Evolutionary conservation across 495 filamentous ascomycete species (phyloP).

Genomic region (Aspergillus taichungensis): DNA sequence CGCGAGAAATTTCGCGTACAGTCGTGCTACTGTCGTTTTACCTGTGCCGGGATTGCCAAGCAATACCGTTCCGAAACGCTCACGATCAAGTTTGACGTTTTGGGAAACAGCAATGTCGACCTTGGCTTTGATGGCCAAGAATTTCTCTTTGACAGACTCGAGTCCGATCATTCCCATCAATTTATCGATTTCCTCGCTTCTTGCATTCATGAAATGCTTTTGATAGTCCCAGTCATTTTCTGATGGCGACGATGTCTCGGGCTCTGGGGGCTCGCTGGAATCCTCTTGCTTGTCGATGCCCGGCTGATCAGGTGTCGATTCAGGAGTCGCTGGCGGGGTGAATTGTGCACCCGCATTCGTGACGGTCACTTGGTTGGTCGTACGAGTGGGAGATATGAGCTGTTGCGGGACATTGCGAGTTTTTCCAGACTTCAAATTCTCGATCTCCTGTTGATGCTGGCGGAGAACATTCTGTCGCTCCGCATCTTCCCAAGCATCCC

Average conservation of each 20-base stretch:
- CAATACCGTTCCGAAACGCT: slow-evolving; percentile 56
- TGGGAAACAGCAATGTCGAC: slow-evolving; percentile 56
- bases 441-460: slow-evolving; percentile 35
- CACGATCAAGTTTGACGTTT: slow-evolving; percentile 40
- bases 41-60: slow-evolving; percentile 79
- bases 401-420: neutral
- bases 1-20: slow-evolving; percentile 62
- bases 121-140: slow-evolving; percentile 57
- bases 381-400: no score
- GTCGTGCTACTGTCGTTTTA: slow-evolving; percentile 77
- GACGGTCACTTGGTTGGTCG: no score
- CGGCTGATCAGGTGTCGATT: no score
- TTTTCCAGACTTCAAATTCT: slow-evolving; percentile 4
- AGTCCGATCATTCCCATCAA: slow-evolving; percentile 68
- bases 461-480: slow-evolving; percentile 37
- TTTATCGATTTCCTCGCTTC: slow-evolving; percentile 49
- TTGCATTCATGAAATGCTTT: slow-evolving; percentile 41
- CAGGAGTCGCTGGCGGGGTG: neutral
- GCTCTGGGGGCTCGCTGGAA: neutral
- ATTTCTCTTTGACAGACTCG: slow-evolving; percentile 55
- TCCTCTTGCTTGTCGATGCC: neutral
- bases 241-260: slow-evolving; percentile 12
- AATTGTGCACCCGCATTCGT: neutral
- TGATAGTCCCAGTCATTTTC: slow-evolving; percentile 51
- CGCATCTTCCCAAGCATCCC: slow-evolving; percentile 36